Base-by-base conservation (phyloP, 1,284 basidiomycete genomes). In the Apiotrichum sp. region DNA sequence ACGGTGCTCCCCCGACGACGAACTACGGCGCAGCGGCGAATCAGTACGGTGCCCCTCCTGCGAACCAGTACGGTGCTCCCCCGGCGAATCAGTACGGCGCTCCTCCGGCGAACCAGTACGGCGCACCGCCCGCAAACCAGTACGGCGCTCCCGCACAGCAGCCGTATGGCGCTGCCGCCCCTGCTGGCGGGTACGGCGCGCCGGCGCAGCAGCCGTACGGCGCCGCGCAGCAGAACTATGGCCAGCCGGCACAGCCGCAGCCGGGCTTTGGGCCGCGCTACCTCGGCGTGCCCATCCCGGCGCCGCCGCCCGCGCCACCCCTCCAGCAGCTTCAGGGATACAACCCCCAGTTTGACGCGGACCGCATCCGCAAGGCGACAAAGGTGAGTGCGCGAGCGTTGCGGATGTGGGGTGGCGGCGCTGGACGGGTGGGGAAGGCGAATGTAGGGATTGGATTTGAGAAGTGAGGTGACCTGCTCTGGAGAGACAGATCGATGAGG, bases 281-380 rank as follows among this genome's bases (percentile, higher is more conserved):
- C 60, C 62, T 77, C 14, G 72, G 73, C 22, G 68, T 71, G 1
- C 51, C 63, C 3, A 71, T 77, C 50, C 75, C 74, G 3, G 59
- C 72, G 3, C 73, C 72, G 6, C 71, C 72, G 4, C 73, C 73
- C 29, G 72, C 71, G 13, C 55, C 64, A 14, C 72, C 72, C 0
- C 39, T 72, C 32, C 53, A 65, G 5, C 62, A 63, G 38, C 59
- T 75, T 22, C 63, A 62, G 29, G 70, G 67, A 3, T 77, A 77
- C 62, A 71, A 77, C 57, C 59, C 76, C 11, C 60, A 64, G 47
- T 75, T 76, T 52, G 76, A 77, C 53, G 71, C 71, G 7, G 72
- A 76, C 43, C 61, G 75, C 5, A 65, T 78, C 29, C 57, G 76
- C 40, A 76, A 75, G 57, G 76, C 76, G 7, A 77, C 75, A 42